phyloP scores from a whole-genome alignment of 140 eudicot genomes.

The Senecio squalidus region DNA sequence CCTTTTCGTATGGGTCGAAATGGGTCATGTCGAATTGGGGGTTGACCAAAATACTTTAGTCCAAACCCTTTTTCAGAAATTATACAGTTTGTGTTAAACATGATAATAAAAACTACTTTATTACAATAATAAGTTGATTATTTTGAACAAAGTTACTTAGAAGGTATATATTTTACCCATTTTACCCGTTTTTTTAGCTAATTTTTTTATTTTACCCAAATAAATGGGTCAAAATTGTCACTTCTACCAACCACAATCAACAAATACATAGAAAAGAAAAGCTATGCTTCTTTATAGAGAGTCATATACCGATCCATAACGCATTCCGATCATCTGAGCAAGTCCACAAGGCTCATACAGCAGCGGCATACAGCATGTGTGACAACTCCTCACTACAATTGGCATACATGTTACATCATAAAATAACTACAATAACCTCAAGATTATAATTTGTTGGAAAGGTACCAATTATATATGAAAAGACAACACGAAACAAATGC shows the following conservation, averaged over 20 bases:
- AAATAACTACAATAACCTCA: background rate
- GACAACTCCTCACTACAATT: slow-evolving; percentile 82
- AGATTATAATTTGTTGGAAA: background rate
- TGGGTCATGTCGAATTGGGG: too few relatives aligned
- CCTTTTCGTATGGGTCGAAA: too few relatives aligned
- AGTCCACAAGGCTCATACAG: slow-evolving; percentile 97
- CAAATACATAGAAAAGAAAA: background rate
- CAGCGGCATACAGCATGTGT: slow-evolving; percentile 88
- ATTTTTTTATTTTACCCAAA: background rate
- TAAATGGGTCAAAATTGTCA: background rate
- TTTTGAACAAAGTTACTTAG: too few relatives aligned
- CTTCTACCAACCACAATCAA: background rate
- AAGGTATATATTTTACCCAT: background rate
- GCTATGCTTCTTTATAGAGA: background rate
- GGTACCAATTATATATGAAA: background rate
- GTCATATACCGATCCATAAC: slow-evolving; percentile 74
- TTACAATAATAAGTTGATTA: too few relatives aligned
- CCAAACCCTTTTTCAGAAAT: too few relatives aligned
- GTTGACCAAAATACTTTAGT: too few relatives aligned
- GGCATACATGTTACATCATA: background rate
- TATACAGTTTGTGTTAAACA: too few relatives aligned
- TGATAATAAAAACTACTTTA: too few relatives aligned
- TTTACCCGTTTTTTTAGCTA: background rate
- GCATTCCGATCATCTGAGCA: slow-evolving; percentile 93
- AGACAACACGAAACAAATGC: background rate